Evolutionary conservation across 1,284 basidiomycete genomes (phyloP).

Genomic region (Cystobasidium slooffiae): DNA sequence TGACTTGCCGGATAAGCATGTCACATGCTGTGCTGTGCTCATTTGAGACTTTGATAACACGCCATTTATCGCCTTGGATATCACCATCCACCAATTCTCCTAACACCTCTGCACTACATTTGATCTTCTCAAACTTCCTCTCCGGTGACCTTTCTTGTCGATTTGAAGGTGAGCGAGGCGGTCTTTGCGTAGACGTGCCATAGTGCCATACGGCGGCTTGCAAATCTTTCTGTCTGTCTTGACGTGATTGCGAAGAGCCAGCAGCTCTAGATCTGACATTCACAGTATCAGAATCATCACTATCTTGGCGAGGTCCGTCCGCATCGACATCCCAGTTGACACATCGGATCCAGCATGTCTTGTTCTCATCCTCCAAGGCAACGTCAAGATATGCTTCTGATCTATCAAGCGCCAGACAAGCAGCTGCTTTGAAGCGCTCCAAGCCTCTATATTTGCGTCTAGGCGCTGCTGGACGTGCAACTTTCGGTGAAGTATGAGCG

Average conservation of each 20-base stretch:
- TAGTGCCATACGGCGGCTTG: background rate
- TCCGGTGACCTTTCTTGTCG: background rate
- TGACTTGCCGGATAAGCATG: background rate
- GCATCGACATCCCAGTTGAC: slow-evolving; percentile 13
- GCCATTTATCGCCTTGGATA: slow-evolving; percentile 5
- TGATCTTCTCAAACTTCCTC: background rate
- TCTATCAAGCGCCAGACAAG: background rate
- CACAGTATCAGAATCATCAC: background rate
- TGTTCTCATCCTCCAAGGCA: background rate
- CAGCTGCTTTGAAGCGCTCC: background rate
- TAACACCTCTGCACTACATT: slow-evolving; percentile 10
- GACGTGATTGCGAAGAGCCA: background rate
- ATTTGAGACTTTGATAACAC: background rate
- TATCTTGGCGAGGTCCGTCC: background rate
- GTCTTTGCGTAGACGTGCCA: background rate
- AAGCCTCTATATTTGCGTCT: background rate
- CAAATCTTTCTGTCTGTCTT: background rate
- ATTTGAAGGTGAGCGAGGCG: too few relatives aligned
- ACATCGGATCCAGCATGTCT: slow-evolving; percentile 18
- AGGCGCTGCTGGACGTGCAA: background rate
- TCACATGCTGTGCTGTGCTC: slow-evolving; percentile 8
- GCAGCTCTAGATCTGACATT: background rate
- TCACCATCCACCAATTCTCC: slow-evolving; percentile 2
- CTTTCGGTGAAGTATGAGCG: background rate
- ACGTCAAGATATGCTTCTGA: background rate